Base-by-base conservation (phyloP, 2,329 filamentous ascomycete genomes). In the Fusarium sp. region DNA sequence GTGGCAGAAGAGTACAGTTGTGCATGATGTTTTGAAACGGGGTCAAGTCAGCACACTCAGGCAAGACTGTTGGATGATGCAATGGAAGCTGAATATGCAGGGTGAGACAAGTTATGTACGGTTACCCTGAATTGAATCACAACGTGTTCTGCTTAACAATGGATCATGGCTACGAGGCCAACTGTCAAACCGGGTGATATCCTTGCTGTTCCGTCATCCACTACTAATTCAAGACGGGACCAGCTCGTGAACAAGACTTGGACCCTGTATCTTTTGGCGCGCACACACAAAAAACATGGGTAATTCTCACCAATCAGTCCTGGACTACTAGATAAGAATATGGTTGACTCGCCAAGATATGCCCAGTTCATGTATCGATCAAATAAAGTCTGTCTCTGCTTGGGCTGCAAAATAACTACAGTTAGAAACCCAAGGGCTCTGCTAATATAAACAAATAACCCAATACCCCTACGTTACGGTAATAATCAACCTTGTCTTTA, bases 191-290 rank as follows among this genome's bases (percentile, higher is more conserved):
- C 54, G 63, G 71, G 59, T 65, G 57, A 49, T 50, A 66, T 58
- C 60, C 60, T 74, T 72, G 68, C 33, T 68, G 68, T 69, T 73
- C 65, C 61, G 67, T 73, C 70, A 59, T 56, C 66, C 55, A 61
- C 59, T 63, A 56, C 65, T 42, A 47, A 42, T 69, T 70, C 65
- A 68, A 68, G 65, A 68, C 33, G 63, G 70, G 62, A 63, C 70
- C 57, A 73, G 70, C 50, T 62, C 52, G 50, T 59, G 66, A 68
- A 70, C 71, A 73, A 71, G 62, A 73, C 64, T 74, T 74, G 68
- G 71, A 74, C 71, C 70, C 68, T 67, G 50, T 67, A 57, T 58
- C 62, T 53, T 70, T 70, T 60, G 61, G 64, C 65, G 46, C 66
- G 33, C 65, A 44, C 38, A 52, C 42, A 70, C 38, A 66, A 69